Base-by-base conservation (phyloP, 2,329 filamentous ascomycete species). In the Cladobotryum mycophilum region DNA sequence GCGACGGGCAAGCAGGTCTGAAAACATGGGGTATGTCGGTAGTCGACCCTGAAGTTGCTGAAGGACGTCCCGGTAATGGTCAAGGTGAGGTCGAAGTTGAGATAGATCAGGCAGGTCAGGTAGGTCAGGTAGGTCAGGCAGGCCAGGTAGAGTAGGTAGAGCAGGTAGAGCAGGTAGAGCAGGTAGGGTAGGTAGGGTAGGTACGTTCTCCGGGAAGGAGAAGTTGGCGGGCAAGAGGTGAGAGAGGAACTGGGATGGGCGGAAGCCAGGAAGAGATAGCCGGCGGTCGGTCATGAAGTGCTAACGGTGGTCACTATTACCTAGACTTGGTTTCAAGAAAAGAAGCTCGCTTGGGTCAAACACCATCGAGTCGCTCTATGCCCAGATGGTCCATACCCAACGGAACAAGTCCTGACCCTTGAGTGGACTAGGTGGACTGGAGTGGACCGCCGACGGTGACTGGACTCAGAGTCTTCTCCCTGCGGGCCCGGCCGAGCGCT, bases 401-500 rank as follows among this genome's bases (percentile, higher is more conserved):
- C 25, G 25, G 25, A 30, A 30, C 25, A 30, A 30, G 25, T 30
- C 25, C 25, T 30, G 25, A 30, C 25, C 25, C 25, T 30, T 30
- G 25, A 8, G 25, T 30, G 25, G 25, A 30, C 25, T 30, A 11
- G 25, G 25, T 30, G 6, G 25, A 30, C 25, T 30, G 4, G 25
- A 30, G 25, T 30, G 25, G 25, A 11, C 25, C 25, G 25, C 25
- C 25, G 25, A 30, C 25, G 25, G 25, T 30, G 25, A 30, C 25
- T 30, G 25, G 25, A 30, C 25, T 11, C 25, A 30, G 25, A 30
- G 25, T 30, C 25, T 4, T 30, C 25, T 30, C 25, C 33, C 45
- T 43, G 49, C 35, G 46, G 41, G 34, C 41, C 50, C 45, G 33
- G 49, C 40, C 34, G 45, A 33, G 45, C 40, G 25, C 40, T 43